Conservation (phyloP, 192 early-diverging fungal species). For the Backusella psychrophila region DNA sequence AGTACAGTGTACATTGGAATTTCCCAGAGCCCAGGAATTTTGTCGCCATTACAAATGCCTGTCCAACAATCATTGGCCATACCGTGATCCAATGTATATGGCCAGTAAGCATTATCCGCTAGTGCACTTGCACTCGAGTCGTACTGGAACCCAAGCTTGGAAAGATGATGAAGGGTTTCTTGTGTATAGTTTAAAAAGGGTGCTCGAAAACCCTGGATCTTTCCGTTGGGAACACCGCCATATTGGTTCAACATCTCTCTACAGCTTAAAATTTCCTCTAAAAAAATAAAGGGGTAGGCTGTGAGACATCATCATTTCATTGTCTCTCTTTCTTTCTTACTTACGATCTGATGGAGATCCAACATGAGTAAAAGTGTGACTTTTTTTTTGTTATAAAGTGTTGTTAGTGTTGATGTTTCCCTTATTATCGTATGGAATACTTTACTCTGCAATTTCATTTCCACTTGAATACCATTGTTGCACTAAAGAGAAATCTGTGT, state of each 20-base stretch:
- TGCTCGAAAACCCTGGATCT: slow-evolving; percentile 58
- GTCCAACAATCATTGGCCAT: slow-evolving; percentile 52
- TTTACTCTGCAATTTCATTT: slow-evolving; percentile 56
- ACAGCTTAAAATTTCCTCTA: slow-evolving; percentile 41
- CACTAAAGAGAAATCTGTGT: slow-evolving; percentile 57
- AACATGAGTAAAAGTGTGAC: slow-evolving; percentile 35
- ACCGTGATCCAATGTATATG: slow-evolving; percentile 63
- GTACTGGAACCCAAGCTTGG: slow-evolving; percentile 40
- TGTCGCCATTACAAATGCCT: slow-evolving; percentile 34
- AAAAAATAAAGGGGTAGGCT: not conserved
- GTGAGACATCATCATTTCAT: not conserved
- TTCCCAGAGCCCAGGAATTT: slow-evolving; percentile 57
- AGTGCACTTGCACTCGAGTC: slow-evolving; percentile 49
- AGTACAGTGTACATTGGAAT: slow-evolving; percentile 55
- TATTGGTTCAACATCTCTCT: slow-evolving; percentile 42
- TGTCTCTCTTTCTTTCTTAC: not conserved
- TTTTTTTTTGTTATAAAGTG: not conserved
- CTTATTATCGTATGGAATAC: slow-evolving; percentile 7
- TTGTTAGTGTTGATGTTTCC: no score
- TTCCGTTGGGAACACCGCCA: slow-evolving; percentile 53
- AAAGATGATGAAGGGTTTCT: slow-evolving; percentile 38
- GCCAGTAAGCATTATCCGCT: slow-evolving; percentile 48
- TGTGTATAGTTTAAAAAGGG: slow-evolving; percentile 55
- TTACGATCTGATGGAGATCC: slow-evolving; percentile 31
- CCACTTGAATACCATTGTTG: slow-evolving; percentile 56